Evolutionary conservation across 1,284 basidiomycete genomes (phyloP).

Genomic region (Fomitopsis palustris): DNA sequence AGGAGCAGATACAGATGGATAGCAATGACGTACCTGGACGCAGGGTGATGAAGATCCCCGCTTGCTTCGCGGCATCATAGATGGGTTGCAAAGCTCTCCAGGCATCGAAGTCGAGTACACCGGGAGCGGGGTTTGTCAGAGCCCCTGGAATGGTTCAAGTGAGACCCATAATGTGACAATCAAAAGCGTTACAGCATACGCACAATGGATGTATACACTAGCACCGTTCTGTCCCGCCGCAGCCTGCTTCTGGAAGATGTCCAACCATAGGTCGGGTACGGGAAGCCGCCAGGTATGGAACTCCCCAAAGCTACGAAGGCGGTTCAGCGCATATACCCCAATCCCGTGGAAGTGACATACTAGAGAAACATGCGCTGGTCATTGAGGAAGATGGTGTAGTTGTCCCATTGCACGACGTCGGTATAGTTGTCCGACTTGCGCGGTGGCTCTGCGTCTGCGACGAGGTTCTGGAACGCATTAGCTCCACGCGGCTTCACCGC

Average conservation of each 20-base stretch:
- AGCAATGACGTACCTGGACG: slow-evolving; percentile 33
- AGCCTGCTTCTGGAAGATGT: slow-evolving; percentile 79
- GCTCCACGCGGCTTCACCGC: neutral
- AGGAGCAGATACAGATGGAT: neutral
- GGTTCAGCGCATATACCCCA: neutral
- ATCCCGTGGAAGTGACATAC: slow-evolving; percentile 30
- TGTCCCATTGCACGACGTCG: slow-evolving; percentile 30
- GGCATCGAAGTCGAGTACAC: slow-evolving; percentile 66
- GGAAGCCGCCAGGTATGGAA: slow-evolving; percentile 84
- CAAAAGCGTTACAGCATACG: neutral
- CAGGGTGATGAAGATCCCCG: slow-evolving; percentile 45
- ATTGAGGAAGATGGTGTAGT: slow-evolving; percentile 28
- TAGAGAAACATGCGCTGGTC: slow-evolving; percentile 40
- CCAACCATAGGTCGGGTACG: slow-evolving; percentile 75
- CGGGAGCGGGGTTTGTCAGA: slow-evolving; percentile 70
- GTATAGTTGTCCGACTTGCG: slow-evolving; percentile 26
- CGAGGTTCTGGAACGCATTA: neutral
- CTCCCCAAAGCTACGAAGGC: slow-evolving; percentile 54
- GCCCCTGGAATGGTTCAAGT: slow-evolving; percentile 36
- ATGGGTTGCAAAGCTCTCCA: slow-evolving; percentile 71
- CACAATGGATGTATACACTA: slow-evolving; percentile 66
- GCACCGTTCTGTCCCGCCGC: slow-evolving; percentile 79
- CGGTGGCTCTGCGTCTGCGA: slow-evolving; percentile 19
- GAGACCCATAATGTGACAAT: neutral
- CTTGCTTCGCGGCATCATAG: slow-evolving; percentile 39